Evolutionary conservation across 495 filamentous ascomycete species (phyloP).

Genomic region (Wilcoxina mikolae): DNA sequence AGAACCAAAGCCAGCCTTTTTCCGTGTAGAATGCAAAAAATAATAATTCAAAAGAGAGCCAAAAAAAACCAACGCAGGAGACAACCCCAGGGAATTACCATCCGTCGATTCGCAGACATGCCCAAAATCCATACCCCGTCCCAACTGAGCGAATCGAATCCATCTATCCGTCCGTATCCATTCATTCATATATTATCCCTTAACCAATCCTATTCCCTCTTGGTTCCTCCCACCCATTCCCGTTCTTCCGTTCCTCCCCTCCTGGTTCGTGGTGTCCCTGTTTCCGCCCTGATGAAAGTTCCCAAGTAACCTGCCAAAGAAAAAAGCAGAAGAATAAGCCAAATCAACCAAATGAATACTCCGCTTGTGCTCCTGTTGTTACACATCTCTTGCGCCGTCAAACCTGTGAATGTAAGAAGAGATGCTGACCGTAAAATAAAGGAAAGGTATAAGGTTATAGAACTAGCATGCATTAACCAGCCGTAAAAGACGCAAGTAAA

Average conservation of each 20-base stretch:
- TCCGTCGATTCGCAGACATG: not conserved
- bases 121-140: not conserved
- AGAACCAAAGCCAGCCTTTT: not conserved
- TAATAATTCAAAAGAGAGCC: too few relatives aligned
- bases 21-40: conserved; percentile 1
- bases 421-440: not conserved
- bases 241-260: not conserved
- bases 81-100: not conserved
- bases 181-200: not conserved
- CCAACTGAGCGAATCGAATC: not conserved
- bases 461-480: not conserved
- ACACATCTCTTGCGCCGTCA: not conserved
- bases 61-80: too few relatives aligned
- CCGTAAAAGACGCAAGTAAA: not conserved
- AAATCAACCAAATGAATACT: conserved; percentile 5
- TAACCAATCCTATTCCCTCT: not conserved
- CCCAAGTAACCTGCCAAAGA: not conserved
- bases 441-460: not conserved
- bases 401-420: not conserved
- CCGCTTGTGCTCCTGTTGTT: conserved; percentile 3
- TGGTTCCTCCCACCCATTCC: not conserved
- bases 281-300: too few relatives aligned
- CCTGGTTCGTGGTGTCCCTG: too few relatives aligned
- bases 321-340: not conserved
- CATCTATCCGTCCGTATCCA: not conserved